Percentiles rank a stretch among this genome's conserved stretches.
Evolutionary conservation across 805 yeast species (phyloP).

Genomic region (Debaryomyces maramus): DNA sequence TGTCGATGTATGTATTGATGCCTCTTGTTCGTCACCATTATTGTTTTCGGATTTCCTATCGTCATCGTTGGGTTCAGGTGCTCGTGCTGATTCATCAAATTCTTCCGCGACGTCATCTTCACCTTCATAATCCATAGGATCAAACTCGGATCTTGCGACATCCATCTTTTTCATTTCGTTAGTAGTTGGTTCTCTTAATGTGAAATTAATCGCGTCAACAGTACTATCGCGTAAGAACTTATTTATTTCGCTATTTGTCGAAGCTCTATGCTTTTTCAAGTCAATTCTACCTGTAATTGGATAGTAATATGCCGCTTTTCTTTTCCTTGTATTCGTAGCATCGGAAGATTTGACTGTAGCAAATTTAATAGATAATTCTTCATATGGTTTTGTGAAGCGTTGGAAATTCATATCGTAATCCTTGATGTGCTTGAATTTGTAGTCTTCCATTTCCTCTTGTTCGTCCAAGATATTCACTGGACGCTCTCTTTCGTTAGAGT

Average conservation of each 20-base stretch:
- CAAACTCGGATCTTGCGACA: conserved; percentile 63
- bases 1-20: no score
- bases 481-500: conserved; percentile 45
- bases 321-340: conserved; percentile 38
- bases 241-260: conserved; percentile 51
- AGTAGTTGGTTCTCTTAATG: conserved; percentile 70
- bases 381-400: conserved; percentile 45
- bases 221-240: conserved; percentile 57
- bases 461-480: conserved; percentile 44
- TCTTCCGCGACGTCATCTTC: conserved; percentile 54
- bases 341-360: conserved; percentile 29
- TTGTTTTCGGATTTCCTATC: no score
- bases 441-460: conserved; percentile 44
- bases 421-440: conserved; percentile 61
- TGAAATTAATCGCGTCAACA: conserved; percentile 59
- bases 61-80: conserved; percentile 2
- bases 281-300: conserved; percentile 78
- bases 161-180: conserved; percentile 70
- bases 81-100: conserved; percentile 21
- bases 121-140: conserved; percentile 75
- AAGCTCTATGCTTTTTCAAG: conserved; percentile 81
- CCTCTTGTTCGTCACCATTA: no score
- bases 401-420: conserved; percentile 75
- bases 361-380: conserved; percentile 71
- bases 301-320: conserved; percentile 65